phyloP scores from a whole-genome alignment of 129 eudicot species.

The Helianthus annuus region HanXRQr2.0-SUNRISE NC_035449.2:1849481-1849980 shows the following conservation, averaged over 20 bases:
- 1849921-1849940: no score
- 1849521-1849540: no score
- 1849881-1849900: no score
- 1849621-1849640: conserved; percentile 56
- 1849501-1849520: no score
- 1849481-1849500: background rate
- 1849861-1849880: no score
- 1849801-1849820: conserved; percentile 47
- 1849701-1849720: background rate
- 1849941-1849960: no score
- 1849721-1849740: conserved; percentile 4
- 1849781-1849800: conserved; percentile 30
- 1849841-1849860: conserved; percentile 11
- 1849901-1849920: no score
- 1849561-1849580: conserved; percentile 85
- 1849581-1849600: conserved; percentile 75
- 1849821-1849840: background rate
- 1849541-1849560: conserved; percentile 87
- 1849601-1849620: conserved; percentile 29
- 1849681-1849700: background rate
- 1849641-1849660: conserved; percentile 76
- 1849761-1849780: conserved; percentile 42
- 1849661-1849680: conserved; percentile 51
- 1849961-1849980: no score
- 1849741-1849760: conserved; percentile 36